These are phyloP conservation scores for Trichomonas vaginalis DNA, from an alignment of 208 protist species.

Conservation along the genomic window DNA sequence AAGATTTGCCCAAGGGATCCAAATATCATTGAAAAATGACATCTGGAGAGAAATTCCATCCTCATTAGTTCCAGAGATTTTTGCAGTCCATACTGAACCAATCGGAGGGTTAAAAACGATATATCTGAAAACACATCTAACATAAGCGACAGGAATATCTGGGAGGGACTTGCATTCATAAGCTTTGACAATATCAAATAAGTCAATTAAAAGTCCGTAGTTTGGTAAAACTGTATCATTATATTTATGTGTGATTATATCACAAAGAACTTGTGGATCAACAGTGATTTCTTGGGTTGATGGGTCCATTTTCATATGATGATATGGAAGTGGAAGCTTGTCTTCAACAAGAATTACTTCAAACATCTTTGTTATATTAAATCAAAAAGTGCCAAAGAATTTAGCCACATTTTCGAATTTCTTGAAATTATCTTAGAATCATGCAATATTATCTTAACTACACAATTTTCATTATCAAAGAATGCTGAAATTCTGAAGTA, in stretches of 20 bases:
- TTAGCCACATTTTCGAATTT: too few species aligned
- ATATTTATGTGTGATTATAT: background rate
- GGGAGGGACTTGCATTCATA: background rate
- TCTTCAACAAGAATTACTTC: background rate
- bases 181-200: background rate
- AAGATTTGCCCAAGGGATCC: background rate
- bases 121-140: background rate
- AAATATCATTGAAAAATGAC: background rate
- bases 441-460: too few species aligned
- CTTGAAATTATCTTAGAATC: too few species aligned
- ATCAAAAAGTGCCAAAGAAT: background rate
- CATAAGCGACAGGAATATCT: background rate
- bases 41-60: background rate
- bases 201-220: background rate
- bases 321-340: background rate
- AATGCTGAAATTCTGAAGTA: too few species aligned
- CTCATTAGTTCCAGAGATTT: background rate
- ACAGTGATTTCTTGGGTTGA: background rate
- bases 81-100: background rate
- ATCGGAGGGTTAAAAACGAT: constrained; percentile 8
- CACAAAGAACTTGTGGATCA: background rate
- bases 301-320: background rate
- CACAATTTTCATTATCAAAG: too few species aligned
- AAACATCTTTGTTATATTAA: background rate
- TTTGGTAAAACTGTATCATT: background rate